phyloP scores from a whole-genome alignment of 495 filamentous ascomycete genomes.

The Choiromyces venosus region DNA sequence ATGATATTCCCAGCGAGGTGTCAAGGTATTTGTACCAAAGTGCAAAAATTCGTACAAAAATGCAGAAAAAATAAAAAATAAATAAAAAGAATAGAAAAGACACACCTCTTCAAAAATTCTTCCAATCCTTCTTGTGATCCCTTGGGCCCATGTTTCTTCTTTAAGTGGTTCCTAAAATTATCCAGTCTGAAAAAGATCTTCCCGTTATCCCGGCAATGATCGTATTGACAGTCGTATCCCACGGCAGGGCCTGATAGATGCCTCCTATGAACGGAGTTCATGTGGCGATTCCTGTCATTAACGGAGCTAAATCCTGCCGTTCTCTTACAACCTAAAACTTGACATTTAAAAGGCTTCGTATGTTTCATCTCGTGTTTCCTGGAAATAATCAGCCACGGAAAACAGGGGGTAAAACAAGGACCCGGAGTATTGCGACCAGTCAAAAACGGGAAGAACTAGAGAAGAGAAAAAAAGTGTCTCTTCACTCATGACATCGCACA shows the following conservation, averaged over 20 bases:
- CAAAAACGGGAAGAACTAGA: background rate
- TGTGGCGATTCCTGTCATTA: slow-evolving; percentile 74
- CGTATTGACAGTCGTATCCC: slow-evolving; percentile 60
- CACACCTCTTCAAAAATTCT: slow-evolving; percentile 40
- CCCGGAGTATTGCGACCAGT: background rate
- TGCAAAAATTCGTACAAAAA: slow-evolving; percentile 6
- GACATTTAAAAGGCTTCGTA: slow-evolving; percentile 65
- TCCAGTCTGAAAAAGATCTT: slow-evolving; percentile 86
- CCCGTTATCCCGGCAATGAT: slow-evolving; percentile 57
- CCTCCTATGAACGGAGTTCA: slow-evolving; percentile 63
- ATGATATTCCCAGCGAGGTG: background rate
- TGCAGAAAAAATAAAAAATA: slow-evolving; percentile 11
- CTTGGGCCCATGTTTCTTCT: slow-evolving; percentile 59
- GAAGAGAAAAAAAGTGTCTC: background rate
- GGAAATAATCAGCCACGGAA: slow-evolving; percentile 14
- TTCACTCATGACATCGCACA: background rate
- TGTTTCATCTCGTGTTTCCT: slow-evolving; percentile 83
- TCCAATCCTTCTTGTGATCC: slow-evolving; percentile 19
- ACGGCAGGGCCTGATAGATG: slow-evolving; percentile 24
- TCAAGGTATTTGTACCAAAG: slow-evolving; percentile 1
- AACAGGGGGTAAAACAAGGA: slow-evolving; percentile 16
- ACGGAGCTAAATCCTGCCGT: slow-evolving; percentile 66
- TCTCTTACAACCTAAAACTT: slow-evolving; percentile 55
- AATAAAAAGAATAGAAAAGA: slow-evolving; percentile 12
- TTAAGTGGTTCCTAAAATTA: slow-evolving; percentile 84